These are phyloP conservation scores for Macrolepiota fuliginosa DNA, from an alignment of 768 basidiomycete genomes.

Conservation along the genomic window DNA sequence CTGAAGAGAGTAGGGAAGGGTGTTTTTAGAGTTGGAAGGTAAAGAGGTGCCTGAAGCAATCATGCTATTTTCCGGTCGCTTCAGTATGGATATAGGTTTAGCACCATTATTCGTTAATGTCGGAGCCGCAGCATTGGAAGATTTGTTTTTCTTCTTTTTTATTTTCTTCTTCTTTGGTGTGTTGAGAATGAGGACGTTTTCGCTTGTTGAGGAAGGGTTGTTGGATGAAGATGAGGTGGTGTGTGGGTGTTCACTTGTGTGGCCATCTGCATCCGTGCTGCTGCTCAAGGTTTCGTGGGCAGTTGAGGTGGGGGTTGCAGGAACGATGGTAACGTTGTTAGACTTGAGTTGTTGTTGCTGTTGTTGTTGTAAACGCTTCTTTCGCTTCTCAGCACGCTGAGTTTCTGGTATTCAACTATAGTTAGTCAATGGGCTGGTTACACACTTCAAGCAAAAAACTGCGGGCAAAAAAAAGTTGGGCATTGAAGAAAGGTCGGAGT, in stretches of 20 bases:
- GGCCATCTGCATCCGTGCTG: neutral
- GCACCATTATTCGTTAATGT: neutral
- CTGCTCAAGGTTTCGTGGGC: neutral
- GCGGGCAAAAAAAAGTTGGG: neutral
- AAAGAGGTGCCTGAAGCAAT: neutral
- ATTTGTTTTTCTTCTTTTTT: neutral
- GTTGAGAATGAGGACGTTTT: neutral
- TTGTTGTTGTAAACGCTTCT: neutral
- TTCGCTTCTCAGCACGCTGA: neutral
- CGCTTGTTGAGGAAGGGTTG: neutral
- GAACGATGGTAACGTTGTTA: neutral
- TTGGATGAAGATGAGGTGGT: neutral
- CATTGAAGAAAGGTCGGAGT: neutral
- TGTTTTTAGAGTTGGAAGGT: neutral
- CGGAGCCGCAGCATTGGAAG: neutral
- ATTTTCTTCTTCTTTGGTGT: neutral
- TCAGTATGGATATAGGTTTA: conserved; percentile 8
- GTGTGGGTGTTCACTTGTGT: neutral
- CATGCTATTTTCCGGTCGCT: neutral
- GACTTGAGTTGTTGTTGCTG: neutral
- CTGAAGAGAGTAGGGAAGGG: too few species aligned
- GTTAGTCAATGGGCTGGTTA: conserved; percentile 3
- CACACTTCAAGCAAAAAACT: neutral
- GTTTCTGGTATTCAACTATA: conserved; percentile 7
- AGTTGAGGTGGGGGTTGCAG: neutral